Base-by-base conservation (phyloP, 1,284 basidiomycete genomes). In the Boletellus deceptivus region DNA sequence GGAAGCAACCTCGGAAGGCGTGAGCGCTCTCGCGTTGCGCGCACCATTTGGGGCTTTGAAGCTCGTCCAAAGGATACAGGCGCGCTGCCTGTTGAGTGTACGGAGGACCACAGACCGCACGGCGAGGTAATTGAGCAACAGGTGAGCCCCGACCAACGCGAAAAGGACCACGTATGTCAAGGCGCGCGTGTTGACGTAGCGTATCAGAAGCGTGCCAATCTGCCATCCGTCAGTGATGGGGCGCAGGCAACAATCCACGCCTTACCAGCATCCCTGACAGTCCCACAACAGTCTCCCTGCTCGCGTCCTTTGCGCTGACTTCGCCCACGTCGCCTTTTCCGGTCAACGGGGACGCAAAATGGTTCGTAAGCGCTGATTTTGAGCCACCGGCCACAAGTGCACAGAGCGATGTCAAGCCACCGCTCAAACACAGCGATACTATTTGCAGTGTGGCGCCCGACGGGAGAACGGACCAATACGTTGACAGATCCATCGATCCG, bases 271-370 rank as follows among this genome's bases (percentile, higher is more conserved):
- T 83, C 18, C 85, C 85, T 2, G 80, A 59, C 20, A 87, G 74
- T 1, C 80, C 80, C 6, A 87, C 69, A 0, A 86, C 78, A 0
- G 85, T 87, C 63, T 87, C 84, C 58, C 83, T 83, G 63, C 84
- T 86, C 0, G 79, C 75, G 55, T 85, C 83, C 61, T 88, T 88
- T 1, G 84, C 85, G 52, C 80, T 86, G 34, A 86, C 68, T 57
- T 87, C 85, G 0, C 84, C 84, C 4, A 86, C 72, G 56, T 87
- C 84, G 3, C 83, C 83, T 42, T 60, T 67, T 9, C 76, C 71
- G 45, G 53, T 61, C 17, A 72, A 49, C 3, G 80, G 75, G 2
- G 74, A 76, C 1, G 83, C 78, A 58, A 87, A 84, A 59, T 86
- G 84, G 43, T 84, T 66, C 0, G 82, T 79, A n/a, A 88, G 73